These are phyloP conservation scores for Pichia sp. DNA, from an alignment of 1,139 yeast species.

Conservation along the genomic window DNA sequence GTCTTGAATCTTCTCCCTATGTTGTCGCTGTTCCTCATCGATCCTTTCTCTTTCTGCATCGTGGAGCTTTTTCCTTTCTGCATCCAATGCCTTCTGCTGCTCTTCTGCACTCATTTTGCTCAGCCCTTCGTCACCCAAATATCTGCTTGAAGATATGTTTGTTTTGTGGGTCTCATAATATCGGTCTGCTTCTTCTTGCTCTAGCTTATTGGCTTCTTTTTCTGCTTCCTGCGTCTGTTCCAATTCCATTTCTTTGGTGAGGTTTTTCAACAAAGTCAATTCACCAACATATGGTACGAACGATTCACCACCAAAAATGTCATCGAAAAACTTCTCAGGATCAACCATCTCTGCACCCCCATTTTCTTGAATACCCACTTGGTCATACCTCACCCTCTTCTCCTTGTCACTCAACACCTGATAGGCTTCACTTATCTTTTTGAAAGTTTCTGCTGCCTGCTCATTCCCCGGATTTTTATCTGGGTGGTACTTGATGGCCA, in stretches of 20 bases:
- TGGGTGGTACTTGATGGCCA: constrained; percentile 87
- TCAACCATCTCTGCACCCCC: constrained; percentile 26
- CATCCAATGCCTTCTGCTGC: constrained; percentile 31
- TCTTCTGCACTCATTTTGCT: constrained; percentile 30
- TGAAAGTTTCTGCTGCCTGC: constrained; percentile 55
- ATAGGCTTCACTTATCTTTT: constrained; percentile 72
- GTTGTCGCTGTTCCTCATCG: constrained; percentile 71
- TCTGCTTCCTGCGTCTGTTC: constrained; percentile 41
- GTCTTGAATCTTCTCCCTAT: constrained; percentile 68
- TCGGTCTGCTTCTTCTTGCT: constrained; percentile 21
- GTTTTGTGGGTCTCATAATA: constrained; percentile 7
- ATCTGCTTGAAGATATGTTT: constrained; percentile 5
- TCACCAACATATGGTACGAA: constrained; percentile 77
- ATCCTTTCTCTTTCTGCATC: constrained; percentile 67
- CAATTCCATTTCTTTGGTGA: constrained; percentile 67
- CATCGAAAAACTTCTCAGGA: constrained; percentile 40
- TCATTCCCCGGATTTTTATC: constrained; percentile 93
- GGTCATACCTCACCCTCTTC: constrained; percentile 72
- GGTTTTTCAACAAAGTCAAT: constrained; percentile 75
- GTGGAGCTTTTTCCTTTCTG: constrained; percentile 45
- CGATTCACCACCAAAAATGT: constrained; percentile 70
- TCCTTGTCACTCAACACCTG: constrained; percentile 77
- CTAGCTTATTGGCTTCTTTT: constrained; percentile 33
- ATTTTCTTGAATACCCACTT: constrained; percentile 70
- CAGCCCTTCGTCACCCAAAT: constrained; percentile 26